Evolutionary conservation across 345 rosid species (phyloP), one percentile per base, ranked within the genome.

Genomic region (Boechera divaricarpa): DNA sequence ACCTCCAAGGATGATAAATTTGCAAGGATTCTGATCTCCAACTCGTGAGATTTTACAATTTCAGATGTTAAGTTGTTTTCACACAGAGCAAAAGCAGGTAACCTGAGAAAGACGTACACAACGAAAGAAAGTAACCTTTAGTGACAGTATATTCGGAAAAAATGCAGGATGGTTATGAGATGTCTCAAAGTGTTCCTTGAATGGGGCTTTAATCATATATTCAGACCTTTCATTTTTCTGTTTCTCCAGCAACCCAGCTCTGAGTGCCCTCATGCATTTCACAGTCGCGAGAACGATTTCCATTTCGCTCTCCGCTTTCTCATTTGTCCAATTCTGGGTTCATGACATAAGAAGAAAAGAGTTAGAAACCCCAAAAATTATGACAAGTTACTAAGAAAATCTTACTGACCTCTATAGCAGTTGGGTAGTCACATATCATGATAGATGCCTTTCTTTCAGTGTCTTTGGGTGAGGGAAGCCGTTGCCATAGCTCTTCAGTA

Each of bases 401-500:
- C 49, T 38, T 66, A 71, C 82, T 79, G 81, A 95, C 98, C 88
- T 91, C 82, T 6, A 74, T 48, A 39, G 83, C 75, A 72, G 90
- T 83, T 48, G 98, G 99, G 68, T 89, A 92, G 36, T 89, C 87
- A 4, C 97, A 84, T 58, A 87, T 67, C 99, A 92, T 87, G 24
- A 91, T 92, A 18, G 99, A 95, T 15, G 86, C 88, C 72, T 85
- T 86, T 69, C 86, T 85, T 60, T 76, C 56, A 68, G 45, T 57
- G 71, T 72, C 80, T 64, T 44, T 75, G 2, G 89, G 85, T 51
- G 81, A 74, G 53, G 96, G 97, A 63, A 92, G 92, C 26, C 94
- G 91, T 82, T 91, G 99, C 99, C 99, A 95, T 66, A 95, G 79
- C 81, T 95, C 97, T 79, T 95, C 98, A 26, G 93, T 92, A 56